Base-by-base conservation (phyloP, 1,139 yeast species). In the Suhomyces choctaworum region DNA sequence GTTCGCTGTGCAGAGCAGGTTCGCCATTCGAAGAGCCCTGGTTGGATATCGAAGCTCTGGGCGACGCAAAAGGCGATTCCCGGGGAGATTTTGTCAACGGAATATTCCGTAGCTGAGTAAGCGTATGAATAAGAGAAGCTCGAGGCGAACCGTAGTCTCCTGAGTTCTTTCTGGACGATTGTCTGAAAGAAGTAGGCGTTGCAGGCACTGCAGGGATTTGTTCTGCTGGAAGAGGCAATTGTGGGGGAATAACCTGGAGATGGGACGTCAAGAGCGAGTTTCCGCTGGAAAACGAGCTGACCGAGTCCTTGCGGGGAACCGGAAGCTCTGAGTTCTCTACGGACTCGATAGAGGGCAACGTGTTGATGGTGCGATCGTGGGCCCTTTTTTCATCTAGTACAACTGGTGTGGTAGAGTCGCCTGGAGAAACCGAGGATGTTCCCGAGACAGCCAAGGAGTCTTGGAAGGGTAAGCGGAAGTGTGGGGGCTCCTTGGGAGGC, bases 391-490 rank as follows among this genome's bases (percentile, higher is more conserved):
- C 37, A 25, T 29, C 32, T 9, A 27, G 24, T 11, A 25, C 25
- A 4, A 29, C 23, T 7, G 8, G 8, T 8, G 20, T 17, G 16
- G 44, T 34, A 2, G 39, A 22, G 4, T 48, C 48, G 23, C 45
- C 36, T 3, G 44, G 49, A 8, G 10, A 7, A 9, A 25, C 30
- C 7, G 31, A 29, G 3, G 16, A 22, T 5, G 29, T 11, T 7
- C 32, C 16, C 7, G 41, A 36, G 4, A 32, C n/a, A 3, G 38
- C 31, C 7, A 34, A 25, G 14, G 23, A 55, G 16, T 78, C 81
- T 46, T 78, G 83, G 48, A 80, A 81, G 0, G 88, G 88, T n/a
- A 78, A 64, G 50, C 88, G 65, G 51, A 81, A 81, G 31, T 64
- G 70, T 1, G 75, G 76, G 3, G 63, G 60, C 11, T 68, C 76